Base-by-base conservation (phyloP, 2,329 filamentous ascomycete species). In the Bertia moriformis region DNA sequence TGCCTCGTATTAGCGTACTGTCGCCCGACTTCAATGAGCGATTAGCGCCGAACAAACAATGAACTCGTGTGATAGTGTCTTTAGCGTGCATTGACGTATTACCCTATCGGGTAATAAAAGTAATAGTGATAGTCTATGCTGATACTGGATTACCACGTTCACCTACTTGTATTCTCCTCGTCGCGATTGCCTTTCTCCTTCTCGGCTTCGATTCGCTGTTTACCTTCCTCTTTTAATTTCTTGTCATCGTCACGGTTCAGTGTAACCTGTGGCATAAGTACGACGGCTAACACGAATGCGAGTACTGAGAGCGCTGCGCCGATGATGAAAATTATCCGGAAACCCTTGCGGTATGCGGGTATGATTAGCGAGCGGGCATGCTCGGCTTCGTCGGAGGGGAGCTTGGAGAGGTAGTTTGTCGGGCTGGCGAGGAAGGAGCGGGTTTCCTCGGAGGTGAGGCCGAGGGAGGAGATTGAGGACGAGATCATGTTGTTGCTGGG, bases 291-390 rank as follows among this genome's bases (percentile, higher is more conserved):
- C 14, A 40, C 37, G 24, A 44, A 41, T 20, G 38, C 39, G 13
- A 40, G 30, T 18, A 14, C 24, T 15, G 39, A 40, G 36, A 37
- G 40, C 3, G 42, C 38, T 3, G 40, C 40, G 38, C 39, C 39
- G 18, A 44, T 40, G 14, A 41, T 39, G 37, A 41, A 44, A 4
- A 44, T 41, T 13, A 40, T 44, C 4, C 41, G 17, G 14, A 44
- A 41, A 17, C 42, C 39, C 40, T 39, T 39, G 39, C 40, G 39
- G 19, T 43, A 43, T 3, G 42, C 41, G 12, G 38, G 17, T 4
- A 41, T 38, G 32, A 39, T 38, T 2, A 30, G 38, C 10, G 38
- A 12, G 13, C 36, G 30, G n/a, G 39, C 32, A 18, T 15, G 32
- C 10, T 10, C 10, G 7, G 15, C 15, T 12, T 35, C 32, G 10